Evolutionary conservation across 2,329 filamentous ascomycete genomes (phyloP).

Genomic region (Alternaria sp.): DNA sequence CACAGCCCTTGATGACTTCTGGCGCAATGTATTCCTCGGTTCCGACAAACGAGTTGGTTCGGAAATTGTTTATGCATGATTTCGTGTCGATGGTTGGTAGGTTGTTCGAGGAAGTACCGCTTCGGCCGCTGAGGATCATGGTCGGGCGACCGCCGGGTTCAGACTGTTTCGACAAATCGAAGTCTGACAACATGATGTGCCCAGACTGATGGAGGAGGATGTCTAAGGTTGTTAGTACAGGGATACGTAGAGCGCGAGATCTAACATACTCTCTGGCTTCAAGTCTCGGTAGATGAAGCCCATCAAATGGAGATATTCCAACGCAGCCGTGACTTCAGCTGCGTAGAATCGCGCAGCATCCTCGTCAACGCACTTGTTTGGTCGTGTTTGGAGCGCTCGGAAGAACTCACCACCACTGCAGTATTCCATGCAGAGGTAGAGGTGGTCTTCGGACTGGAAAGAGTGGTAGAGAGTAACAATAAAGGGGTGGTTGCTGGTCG

Average conservation of each 20-base stretch:
- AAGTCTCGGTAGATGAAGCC: slow-evolving; percentile 98
- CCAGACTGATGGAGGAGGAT: slow-evolving; percentile 98
- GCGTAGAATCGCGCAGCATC: slow-evolving; percentile 98
- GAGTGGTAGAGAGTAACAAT: slow-evolving; percentile 99
- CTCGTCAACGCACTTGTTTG: slow-evolving; percentile 96
- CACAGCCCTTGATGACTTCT: slow-evolving; percentile 98
- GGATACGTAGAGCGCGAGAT: not conserved
- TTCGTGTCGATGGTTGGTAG: slow-evolving; percentile 98
- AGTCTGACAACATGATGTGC: slow-evolving; percentile 99
- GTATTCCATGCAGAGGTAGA: slow-evolving; percentile 99
- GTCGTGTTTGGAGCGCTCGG: slow-evolving; percentile 91
- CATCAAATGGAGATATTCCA: slow-evolving; percentile 98
- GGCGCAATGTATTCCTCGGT: slow-evolving; percentile 99
- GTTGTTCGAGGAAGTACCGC: slow-evolving; percentile 83
- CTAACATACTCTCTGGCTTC: slow-evolving; percentile 87
- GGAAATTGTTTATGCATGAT: slow-evolving; percentile 97
- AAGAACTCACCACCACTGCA: slow-evolving; percentile 99
- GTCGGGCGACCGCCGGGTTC: slow-evolving; percentile 94
- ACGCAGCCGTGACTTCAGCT: slow-evolving; percentile 92
- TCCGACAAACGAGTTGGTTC: slow-evolving; percentile 97
- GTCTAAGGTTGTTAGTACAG: slow-evolving; percentile 65
- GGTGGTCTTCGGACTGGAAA: slow-evolving; percentile 97
- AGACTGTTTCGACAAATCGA: slow-evolving; percentile 97
- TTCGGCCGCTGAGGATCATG: slow-evolving; percentile 83
- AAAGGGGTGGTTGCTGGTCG: slow-evolving; percentile 98